phyloP scores from a whole-genome alignment of 140 eudicot genomes.

The Flaveria floridana region DNA sequence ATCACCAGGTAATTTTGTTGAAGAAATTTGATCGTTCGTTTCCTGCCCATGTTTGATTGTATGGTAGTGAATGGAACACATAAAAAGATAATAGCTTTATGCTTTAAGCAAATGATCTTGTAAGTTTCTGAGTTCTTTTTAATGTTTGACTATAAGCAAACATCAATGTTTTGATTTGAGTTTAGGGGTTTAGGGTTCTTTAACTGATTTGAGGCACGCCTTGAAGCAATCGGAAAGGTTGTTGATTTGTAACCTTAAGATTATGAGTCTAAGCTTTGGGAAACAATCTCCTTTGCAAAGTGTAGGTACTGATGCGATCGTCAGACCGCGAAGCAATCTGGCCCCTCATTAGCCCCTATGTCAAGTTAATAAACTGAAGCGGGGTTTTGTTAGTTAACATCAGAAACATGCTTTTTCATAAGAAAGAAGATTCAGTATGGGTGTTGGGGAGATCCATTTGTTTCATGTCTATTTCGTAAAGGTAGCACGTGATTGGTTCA shows the following conservation, averaged over 20 bases:
- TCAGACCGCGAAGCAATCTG: too few species aligned
- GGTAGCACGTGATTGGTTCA: constrained; percentile 47
- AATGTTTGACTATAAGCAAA: not conserved
- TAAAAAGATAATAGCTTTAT: constrained; percentile 11
- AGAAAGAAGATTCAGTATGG: constrained; percentile 16
- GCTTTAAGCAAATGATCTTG: constrained; percentile 15
- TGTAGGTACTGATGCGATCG: too few species aligned
- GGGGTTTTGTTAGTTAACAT: constrained; percentile 1
- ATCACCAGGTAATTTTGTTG: constrained; percentile 24
- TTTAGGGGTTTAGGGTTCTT: constrained; percentile 29
- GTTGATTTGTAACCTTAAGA: too few species aligned
- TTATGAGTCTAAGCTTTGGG: too few species aligned
- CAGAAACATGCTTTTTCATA: constrained; percentile 9
- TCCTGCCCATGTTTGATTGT: not conserved
- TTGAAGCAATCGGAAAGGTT: too few species aligned
- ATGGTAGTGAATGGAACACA: not conserved
- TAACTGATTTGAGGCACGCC: not conserved
- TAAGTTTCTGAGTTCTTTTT: constrained; percentile 1
- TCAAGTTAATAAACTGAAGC: not conserved
- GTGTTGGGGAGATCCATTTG: constrained; percentile 12
- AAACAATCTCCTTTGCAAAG: too few species aligned
- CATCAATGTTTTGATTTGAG: constrained; percentile 24
- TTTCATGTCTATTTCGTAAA: constrained; percentile 40
- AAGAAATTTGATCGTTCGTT: not conserved
- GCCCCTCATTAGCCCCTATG: too few species aligned